phyloP scores from a whole-genome alignment of 73 alveolate species.

The Paramecium caudatum region DNA sequence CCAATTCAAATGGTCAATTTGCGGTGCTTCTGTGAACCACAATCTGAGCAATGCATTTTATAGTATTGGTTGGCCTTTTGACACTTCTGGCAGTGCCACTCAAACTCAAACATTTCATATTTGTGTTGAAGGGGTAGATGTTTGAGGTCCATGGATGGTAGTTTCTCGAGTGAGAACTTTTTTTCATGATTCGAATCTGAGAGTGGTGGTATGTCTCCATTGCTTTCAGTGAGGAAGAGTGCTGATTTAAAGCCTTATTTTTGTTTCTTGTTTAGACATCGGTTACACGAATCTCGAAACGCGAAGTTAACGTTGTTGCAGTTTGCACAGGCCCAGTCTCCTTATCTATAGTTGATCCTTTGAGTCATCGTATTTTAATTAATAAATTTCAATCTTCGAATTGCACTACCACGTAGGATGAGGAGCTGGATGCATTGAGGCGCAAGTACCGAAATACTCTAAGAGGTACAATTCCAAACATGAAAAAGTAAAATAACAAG shows the following conservation, averaged over 20 bases:
- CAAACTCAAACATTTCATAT: slow-evolving; percentile 57
- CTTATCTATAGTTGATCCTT: slow-evolving; percentile 54
- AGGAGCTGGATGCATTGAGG: neutral
- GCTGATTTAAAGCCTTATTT: slow-evolving; percentile 57
- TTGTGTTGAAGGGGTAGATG: too few relatives aligned
- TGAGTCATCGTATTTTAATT: slow-evolving; percentile 21
- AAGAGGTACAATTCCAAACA: neutral
- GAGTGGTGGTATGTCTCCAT: slow-evolving; percentile 65
- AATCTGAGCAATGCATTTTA: slow-evolving; percentile 20
- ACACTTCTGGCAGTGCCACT: slow-evolving; percentile 43
- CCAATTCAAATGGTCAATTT: slow-evolving; percentile 30
- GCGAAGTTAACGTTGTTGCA: slow-evolving; percentile 82
- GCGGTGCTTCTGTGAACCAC: slow-evolving; percentile 23
- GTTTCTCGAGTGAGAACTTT: slow-evolving; percentile 55
- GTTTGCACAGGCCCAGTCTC: slow-evolving; percentile 81
- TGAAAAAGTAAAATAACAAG: neutral
- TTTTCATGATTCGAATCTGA: slow-evolving; percentile 2
- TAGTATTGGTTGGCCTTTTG: slow-evolving; percentile 36
- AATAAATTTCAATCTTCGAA: neutral
- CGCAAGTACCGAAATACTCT: neutral
- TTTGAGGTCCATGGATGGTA: slow-evolving; percentile 66
- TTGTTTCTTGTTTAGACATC: slow-evolving; percentile 72
- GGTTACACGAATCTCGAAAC: slow-evolving; percentile 79
- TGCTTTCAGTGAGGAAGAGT: slow-evolving; percentile 48
- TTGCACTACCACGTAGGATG: neutral